A percentile compares a stretch with the other conserved stretches of the same genome.
Conservation (phyloP, 352 stramenopile species). For the Phytophthora lateralis region DNA sequence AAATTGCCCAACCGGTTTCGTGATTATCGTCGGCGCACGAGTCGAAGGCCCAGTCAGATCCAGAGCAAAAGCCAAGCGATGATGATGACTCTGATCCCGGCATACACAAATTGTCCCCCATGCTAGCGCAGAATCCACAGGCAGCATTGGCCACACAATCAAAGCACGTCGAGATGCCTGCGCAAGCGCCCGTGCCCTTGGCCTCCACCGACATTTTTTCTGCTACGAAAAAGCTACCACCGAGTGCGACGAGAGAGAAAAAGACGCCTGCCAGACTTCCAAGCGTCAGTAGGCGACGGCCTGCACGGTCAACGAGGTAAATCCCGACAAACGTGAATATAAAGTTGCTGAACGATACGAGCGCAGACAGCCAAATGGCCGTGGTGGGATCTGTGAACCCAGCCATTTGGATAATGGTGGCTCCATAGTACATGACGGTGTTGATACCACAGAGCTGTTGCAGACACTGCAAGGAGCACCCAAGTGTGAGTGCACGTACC, state of each 20-base stretch:
- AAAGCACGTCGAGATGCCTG: conserved; percentile 54
- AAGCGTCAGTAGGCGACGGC: conserved; percentile 12
- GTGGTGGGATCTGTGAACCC: conserved; percentile 66
- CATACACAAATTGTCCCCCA: conserved; percentile 34
- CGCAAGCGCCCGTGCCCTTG: conserved; percentile 37
- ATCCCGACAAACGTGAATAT: conserved; percentile 24
- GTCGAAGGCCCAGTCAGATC: conserved; percentile 43
- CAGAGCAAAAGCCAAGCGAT: conserved; percentile 26
- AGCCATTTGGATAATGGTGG: conserved; percentile 75
- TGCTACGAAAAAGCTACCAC: conserved; percentile 17
- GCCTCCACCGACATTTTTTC: conserved; percentile 6
- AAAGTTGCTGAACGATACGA: conserved; percentile 41
- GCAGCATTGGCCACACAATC: conserved; percentile 58
- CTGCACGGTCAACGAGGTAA: conserved; percentile 20
- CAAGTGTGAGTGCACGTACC: conserved; percentile 39
- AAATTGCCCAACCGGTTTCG: conserved; percentile 51
- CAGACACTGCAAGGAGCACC: conserved; percentile 48
- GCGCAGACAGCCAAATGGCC: conserved; percentile 71
- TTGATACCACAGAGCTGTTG: conserved; percentile 83
- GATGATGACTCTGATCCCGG: conserved; percentile 21
- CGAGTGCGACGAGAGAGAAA: conserved; percentile 13
- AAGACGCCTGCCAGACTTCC: conserved; percentile 22
- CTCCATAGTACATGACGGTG: conserved; percentile 85
- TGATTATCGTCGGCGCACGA: conserved; percentile 58
- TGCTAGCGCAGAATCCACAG: conserved; percentile 41